Base-by-base conservation (phyloP, 306 rosid species). In the Trifolium subterraneum region DNA sequence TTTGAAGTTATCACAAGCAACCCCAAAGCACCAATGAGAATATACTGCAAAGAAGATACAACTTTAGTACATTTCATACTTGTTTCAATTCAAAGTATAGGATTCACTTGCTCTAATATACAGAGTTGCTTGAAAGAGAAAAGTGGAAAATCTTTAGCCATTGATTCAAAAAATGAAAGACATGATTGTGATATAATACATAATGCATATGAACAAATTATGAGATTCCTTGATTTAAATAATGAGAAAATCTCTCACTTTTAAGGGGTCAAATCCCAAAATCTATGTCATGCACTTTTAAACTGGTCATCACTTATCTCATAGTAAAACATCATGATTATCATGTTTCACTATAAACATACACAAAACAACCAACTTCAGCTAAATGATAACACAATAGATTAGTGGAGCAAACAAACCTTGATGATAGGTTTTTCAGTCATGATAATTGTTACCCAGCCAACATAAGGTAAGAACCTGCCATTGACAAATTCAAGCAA, bases 401-500 rank as follows among this genome's bases (percentile, higher is more conserved):
- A 56, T 25, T 36, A 71, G 72, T 29, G 38, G 16, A 75, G 68
- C 10, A 64, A 62, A 79, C 88, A 59, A 63, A 93, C 98, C 98
- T 93, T 93, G 70, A 93, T 89, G 56, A 93, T 89, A 35, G 98
- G 97, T 80, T 88, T 91, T 67, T 93, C 98, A 1, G 98, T 93
- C 98, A 93, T 91, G 72, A 93, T 86, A 72, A 93, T 91, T 7
- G 98, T 93, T 61, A 89, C 97, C 98, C 98, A 91, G 56, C 98
- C 97, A 39, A 91, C 98, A 56, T 91, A 91, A 36, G 98, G 98
- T 75, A 93, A 85, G 79, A 91, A 91, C 79, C 98, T 91, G 97
- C 64, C 81, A 73, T 69, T 23, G 20, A 77, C 33, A 39, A 36
- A 22, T 2, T 8, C 58, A 77, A 71, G 73, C 58, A 78, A 73